Percentiles rank a stretch among this genome's conserved stretches.
phyloP scores from a whole-genome alignment of 257 asterid species.

The Jasminum sambac region DNA sequence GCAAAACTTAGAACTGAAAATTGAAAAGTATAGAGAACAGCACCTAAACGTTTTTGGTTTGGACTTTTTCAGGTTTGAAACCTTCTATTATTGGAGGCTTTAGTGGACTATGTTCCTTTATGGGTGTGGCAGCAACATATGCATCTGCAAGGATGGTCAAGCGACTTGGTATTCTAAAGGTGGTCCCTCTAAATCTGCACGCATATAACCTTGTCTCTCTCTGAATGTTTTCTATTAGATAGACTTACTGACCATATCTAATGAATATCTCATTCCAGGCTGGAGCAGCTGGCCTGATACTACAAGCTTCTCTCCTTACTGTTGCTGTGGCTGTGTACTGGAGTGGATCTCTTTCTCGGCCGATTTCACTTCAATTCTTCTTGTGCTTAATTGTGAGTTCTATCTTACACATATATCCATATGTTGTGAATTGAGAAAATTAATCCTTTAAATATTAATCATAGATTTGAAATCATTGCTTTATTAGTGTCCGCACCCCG shows the following conservation, averaged over 20 bases:
- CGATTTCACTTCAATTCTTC: conserved; percentile 66
- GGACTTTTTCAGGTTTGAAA: conserved; percentile 62
- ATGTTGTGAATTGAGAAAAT: conserved; percentile 18
- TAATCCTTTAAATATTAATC: no score
- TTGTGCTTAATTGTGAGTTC: conserved; percentile 78
- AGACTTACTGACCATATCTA: conserved; percentile 19
- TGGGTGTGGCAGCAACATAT: conserved; percentile 93
- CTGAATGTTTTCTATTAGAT: conserved; percentile 2
- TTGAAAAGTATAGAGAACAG: no score
- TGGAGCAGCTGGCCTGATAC: conserved; percentile 88
- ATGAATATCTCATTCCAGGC: conserved; percentile 55
- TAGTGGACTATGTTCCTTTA: conserved; percentile 85
- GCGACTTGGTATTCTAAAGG: conserved; percentile 77
- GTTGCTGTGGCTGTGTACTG: conserved; percentile 81
- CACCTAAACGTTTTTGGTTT: conserved; percentile 17
- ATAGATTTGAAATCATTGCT: no score
- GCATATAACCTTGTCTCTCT: background rate
- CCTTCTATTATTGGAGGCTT: conserved; percentile 93
- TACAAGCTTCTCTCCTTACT: conserved; percentile 86
- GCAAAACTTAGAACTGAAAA: no score
- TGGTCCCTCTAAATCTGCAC: conserved; percentile 21
- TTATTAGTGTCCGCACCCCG: no score
- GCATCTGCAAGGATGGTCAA: conserved; percentile 80
- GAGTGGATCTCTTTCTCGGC: conserved; percentile 71
- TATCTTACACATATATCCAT: conserved; percentile 13